These are phyloP conservation scores for Pleurotus tuoliensis DNA, from an alignment of 768 basidiomycete genomes.

Conservation along the genomic window DNA sequence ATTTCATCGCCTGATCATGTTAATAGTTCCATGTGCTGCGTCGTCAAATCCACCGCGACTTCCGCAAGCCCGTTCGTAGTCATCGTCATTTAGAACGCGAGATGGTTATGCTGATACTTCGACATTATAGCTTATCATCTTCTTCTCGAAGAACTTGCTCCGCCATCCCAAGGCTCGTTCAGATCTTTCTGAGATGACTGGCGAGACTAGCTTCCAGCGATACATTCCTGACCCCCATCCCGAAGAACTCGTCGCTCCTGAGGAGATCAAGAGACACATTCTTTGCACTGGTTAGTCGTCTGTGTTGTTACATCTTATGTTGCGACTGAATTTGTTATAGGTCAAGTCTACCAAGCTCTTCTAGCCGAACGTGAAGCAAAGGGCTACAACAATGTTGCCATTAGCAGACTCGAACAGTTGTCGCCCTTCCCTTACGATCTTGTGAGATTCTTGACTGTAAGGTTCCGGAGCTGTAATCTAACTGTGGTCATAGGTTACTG, in stretches of 20 bases:
- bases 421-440: constrained; percentile 98
- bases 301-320: background rate
- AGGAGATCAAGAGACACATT: constrained; percentile 89
- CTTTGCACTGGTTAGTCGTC: constrained; percentile 65
- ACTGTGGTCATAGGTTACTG: constrained; percentile 59
- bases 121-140: constrained; percentile 66
- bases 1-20: background rate
- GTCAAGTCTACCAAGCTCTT: constrained; percentile 92
- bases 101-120: background rate
- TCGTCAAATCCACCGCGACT: constrained; percentile 95
- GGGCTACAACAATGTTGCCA: constrained; percentile 90
- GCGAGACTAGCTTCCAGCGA: constrained; percentile 88
- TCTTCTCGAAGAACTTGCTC: constrained; percentile 96
- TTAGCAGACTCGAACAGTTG: constrained; percentile 91
- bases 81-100: background rate
- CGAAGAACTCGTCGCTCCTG: constrained; percentile 69
- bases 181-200: constrained; percentile 80
- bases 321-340: constrained; percentile 27
- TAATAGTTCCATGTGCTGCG: constrained; percentile 93
- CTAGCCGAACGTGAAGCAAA: constrained; percentile 87
- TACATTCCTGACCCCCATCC: constrained; percentile 84
- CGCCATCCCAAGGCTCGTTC: constrained; percentile 94
- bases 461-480: constrained; percentile 5
- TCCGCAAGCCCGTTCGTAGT: constrained; percentile 83
- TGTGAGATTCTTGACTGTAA: constrained; percentile 36